A percentile compares a stretch with the other conserved stretches of the same genome.
phyloP scores from a whole-genome alignment of 73 alveolate species.

The Durusdinium trenchii region DNA sequence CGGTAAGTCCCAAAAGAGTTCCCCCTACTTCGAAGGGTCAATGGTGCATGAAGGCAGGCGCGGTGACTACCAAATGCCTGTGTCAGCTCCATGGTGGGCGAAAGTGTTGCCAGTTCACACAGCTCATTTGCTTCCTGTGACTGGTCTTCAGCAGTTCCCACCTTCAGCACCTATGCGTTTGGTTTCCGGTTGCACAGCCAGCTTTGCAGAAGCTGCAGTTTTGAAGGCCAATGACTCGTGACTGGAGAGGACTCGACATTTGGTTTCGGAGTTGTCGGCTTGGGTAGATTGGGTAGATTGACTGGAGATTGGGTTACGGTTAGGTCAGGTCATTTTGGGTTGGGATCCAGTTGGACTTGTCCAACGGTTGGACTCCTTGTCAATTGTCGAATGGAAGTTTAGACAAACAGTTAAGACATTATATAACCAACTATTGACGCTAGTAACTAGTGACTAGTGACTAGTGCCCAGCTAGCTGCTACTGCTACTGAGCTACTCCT shows the following conservation, averaged over 20 bases:
- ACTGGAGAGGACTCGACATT: not conserved
- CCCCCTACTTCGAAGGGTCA: not conserved
- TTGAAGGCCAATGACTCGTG: not conserved
- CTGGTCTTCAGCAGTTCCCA: not conserved
- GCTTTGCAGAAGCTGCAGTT: constrained; percentile 4
- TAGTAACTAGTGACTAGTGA: no score
- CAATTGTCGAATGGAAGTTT: no score
- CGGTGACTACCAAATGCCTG: not conserved
- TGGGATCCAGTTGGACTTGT: no score
- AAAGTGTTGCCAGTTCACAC: not conserved
- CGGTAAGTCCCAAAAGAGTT: not conserved
- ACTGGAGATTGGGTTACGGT: not conserved
- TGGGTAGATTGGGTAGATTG: not conserved
- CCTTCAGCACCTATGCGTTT: not conserved
- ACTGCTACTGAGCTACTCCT: no score
- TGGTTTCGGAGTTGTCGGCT: not conserved
- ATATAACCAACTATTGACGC: no score
- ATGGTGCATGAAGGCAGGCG: not conserved
- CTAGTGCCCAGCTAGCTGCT: no score
- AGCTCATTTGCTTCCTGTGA: not conserved
- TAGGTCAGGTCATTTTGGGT: no score
- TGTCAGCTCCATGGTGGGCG: constrained; percentile 16
- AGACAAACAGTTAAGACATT: no score
- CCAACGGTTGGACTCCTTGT: no score
- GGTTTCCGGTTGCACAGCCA: constrained; percentile 27